Evolutionary conservation across 225 moss, liverwort and hornwort species (phyloP), one percentile per base, ranked within the genome.

Genomic region (Sphagnum contortum): DNA sequence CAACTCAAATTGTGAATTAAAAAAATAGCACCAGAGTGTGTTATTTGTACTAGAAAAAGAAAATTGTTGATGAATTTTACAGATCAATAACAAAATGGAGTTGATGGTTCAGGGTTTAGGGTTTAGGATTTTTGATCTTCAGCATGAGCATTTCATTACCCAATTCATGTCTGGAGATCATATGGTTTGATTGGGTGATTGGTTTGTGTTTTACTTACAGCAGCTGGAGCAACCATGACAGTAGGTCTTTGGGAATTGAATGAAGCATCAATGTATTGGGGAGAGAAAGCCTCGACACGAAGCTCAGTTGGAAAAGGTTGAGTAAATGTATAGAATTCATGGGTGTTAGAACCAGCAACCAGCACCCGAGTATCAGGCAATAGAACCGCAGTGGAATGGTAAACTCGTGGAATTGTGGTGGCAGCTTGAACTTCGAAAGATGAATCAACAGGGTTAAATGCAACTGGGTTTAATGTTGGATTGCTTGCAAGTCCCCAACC

Each of bases 301-400:
- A 81, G 59, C n/a, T 81, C 74, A 0, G 77, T 81, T 4, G 77
- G 77, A 7, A 77, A 81, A n/a, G 81, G 81, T 57, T 70, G 60
- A 10, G 54, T 12, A 9, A 65, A 81, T 1, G 75, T 72, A 9
- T 81, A 78, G 59, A 75, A 72, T 47, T 81, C 67, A 50, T 81
- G 77, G 2, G 70, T 46, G 46, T 78, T 81, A 45, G 72, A 72
- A 2, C 81, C 81, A 1, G 81, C 74, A 8, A 77, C 58, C n/a
- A 81, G 67, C 9, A 81, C 67, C 59, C 74, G 64, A 46, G 66
- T 67, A 11, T 72, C 69, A 2, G 81, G 81, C 6, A 81, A 58
- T 29, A 81, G 64, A 11, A 72, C 70, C 2, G 81, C 75, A 3
- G 75, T 72, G 12, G 81, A 77, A 5, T 81, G 81, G 62, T 81